Base-by-base conservation (phyloP, 176 grass and related monocot species). In the Alloteropsis semialata region DNA sequence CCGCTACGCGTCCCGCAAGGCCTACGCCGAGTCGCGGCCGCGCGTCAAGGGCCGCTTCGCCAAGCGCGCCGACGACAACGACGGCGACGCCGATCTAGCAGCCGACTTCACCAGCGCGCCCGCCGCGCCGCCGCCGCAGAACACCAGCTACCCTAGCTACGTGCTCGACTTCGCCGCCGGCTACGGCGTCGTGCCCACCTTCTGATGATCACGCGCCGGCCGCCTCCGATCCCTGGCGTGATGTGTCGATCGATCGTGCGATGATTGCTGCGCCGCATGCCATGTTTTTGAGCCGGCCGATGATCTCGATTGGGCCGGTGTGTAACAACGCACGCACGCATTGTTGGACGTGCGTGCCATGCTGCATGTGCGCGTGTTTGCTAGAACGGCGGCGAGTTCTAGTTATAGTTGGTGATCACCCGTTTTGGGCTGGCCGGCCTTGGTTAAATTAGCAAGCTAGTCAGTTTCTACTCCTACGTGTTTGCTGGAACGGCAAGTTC, bases 11-110 rank as follows among this genome's bases (percentile, higher is more conserved):
- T 92, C 94, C 4, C 89, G 94, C 30, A 97, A 97, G 76, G 94
- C 94, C 3, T 97, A 97, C 50, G 94, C 94, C 19, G 94, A 97
- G 85, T 69, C 82, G 71, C 76, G 91, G 41, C 94, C 94, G 21
- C 87, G 94, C 62, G 70, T 94, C 72, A 97, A 94, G 83, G 94
- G 94, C 25, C 89, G 94, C 50, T 97, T 97, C 79, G 94, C 87
- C 25, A 97, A 94, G 85, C 87, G 92, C 74, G 22, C 76, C 30
- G 90, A 89, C 32, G 89, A 82, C 84, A 15, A 37, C 51, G 69
- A 65, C 30, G 9, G 4, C 50, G 81, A 74, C 21, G 74, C 22
- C 54, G 49, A 28, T 14, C 1, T 19, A 1, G 34, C 4, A 17
- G 66, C 59, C 38, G 19, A 28, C 49, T 15, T 27, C 58, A 7